Evolutionary conservation across 768 basidiomycete genomes (phyloP), one percentile per base, ranked within the genome.

Genomic region (Leccinum rimulosum): DNA sequence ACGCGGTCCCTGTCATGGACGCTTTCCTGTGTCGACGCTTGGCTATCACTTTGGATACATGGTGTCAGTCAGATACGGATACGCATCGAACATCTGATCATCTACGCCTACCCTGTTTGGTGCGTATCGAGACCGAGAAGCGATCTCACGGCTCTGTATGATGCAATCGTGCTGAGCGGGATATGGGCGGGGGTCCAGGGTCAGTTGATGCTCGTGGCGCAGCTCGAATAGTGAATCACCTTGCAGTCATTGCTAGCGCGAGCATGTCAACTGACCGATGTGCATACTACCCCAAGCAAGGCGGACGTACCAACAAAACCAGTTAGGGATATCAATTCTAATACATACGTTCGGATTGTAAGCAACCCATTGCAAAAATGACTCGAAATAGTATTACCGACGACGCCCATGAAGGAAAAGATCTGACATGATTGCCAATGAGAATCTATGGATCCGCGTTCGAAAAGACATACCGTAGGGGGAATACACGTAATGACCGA

Each of bases 41-140:
- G 38, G 17, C 38, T 40, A 17, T n/a, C 17, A 40, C 38, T 40
- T 40, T 40, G 38, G 8, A 40, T 17, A 40, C 17, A n/a, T 40
- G 17, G 38, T 7, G 17, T 40, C 38, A 40, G 38, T 40, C 17
- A 40, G 17, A 17, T 40, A 40, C 17, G 38, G 6, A 3, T 96
- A 10, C 6, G 5, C n/a, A 43, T 25, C 31, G 27, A 33, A 48
- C 45, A 1, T 4, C 5, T 15, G 12, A 17, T 17, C 17, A 17
- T 38, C 22, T 9, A 15, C 14, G 8, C 2, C 15, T 15, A 67
- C 64, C 50, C 57, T 22, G 45, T 6, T 30, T 22, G 6, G 10
- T 43, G 10, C 8, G 48, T 1, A 33, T 17, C 55, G 48, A 63
- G 19, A 2, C 49, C 54, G 15, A 68, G 61, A 35, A 69, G 67